Percentiles rank a stretch among this genome's conserved stretches.
Evolutionary conservation across 768 basidiomycete genomes (phyloP).

Genomic region (Mycena sanguinolenta): DNA sequence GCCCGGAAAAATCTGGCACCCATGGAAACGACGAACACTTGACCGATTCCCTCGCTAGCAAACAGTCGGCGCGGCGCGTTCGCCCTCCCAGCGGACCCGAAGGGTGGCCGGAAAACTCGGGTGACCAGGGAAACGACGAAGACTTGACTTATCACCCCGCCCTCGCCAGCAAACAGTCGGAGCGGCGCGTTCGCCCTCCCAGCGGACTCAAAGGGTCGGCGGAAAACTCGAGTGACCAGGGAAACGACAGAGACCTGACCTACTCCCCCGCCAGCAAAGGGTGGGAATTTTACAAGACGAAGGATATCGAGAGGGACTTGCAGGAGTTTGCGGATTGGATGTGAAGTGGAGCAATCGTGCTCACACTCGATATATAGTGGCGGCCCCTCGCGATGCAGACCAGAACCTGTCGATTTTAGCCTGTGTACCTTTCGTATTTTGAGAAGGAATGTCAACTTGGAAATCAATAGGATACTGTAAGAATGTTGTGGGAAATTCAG

Average conservation of each 20-base stretch:
- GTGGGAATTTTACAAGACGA: conserved; percentile 21
- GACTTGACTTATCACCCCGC: not conserved
- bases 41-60: too few relatives aligned
- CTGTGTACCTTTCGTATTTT: not conserved
- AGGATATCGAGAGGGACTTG: conserved; percentile 6
- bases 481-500: too few relatives aligned
- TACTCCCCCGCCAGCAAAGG: conserved; percentile 19
- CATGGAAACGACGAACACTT: not conserved
- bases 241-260: conserved; percentile 26
- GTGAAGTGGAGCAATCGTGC: conserved; percentile 2
- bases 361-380: conserved; percentile 6
- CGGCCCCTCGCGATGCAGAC: not conserved
- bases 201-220: too few relatives aligned
- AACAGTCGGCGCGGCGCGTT: too few relatives aligned
- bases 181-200: too few relatives aligned
- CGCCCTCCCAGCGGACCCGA: too few relatives aligned
- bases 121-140: not conserved
- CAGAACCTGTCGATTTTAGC: not conserved
- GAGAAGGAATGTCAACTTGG: too few relatives aligned
- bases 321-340: conserved; percentile 8
- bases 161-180: too few relatives aligned
- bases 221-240: not conserved
- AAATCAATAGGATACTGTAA: too few relatives aligned
- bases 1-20: not conserved
- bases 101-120: too few relatives aligned